Base-by-base conservation (phyloP, 2,329 filamentous ascomycete genomes). In the Fusarium sp. region DNA sequence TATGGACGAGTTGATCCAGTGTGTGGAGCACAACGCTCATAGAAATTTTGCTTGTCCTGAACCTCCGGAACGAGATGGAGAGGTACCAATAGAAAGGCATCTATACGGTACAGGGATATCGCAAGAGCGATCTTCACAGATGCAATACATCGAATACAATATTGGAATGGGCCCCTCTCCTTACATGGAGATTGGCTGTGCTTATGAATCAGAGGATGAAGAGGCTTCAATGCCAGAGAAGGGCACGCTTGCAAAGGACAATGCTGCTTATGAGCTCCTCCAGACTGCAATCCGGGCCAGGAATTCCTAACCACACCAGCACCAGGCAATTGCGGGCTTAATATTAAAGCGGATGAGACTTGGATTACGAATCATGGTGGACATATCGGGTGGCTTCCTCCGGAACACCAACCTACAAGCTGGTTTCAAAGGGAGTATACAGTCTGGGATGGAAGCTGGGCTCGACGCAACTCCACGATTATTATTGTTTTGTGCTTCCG, bases 141-240 rank as follows among this genome's bases (percentile, higher is more conserved):
- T 71, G 64, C 50, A 34, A 28, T 71, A 71, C 8, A 12, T 68
- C 6, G 16, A 59, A 7, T 71, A 71, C 7, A 5, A 65, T 0
- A 30, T 23, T 23, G 18, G 18, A 0, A 37, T 47, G 3, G 41
- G 51, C 18, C 18, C 41, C 3, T 43, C 53, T 3, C 6, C 34
- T 1, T 67, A 55, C 44, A 0, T n/a, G 4, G 57, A 66, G 16
- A n/a, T 50, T 4, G 1, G 50, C 9, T 41, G 23, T 27, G 54
- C 30, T 2, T 23, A 23, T 23, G 18, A 23, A 23, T 23, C 18
- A 23, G 18, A 23, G 18, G 18, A 23, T 23, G 18, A 23, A 23
- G 18, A 23, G n/a, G n/a, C n/a, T 23, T 23, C 18, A 23, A 23
- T 23, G 18, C 67, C 63, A 1, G 67, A 71, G 30, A 16, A 68